phyloP scores from a whole-genome alignment of 352 stramenopile genomes.

The Peronospora belbahrii region DNA sequence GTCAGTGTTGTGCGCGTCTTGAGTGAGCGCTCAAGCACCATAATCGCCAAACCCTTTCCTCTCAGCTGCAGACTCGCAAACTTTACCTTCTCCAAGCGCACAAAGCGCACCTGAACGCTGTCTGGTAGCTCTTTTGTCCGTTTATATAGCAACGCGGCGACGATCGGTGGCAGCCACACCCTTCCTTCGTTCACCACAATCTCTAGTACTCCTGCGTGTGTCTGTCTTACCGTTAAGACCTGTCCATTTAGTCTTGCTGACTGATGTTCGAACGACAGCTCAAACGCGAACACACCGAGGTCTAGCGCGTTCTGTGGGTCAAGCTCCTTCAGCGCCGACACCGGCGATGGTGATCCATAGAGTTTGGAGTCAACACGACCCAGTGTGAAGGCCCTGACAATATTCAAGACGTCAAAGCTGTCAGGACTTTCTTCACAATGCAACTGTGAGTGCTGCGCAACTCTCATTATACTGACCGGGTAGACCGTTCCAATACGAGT shows the following conservation, averaged over 20 bases:
- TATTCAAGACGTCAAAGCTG: constrained; percentile 34
- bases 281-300: constrained; percentile 74
- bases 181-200: constrained; percentile 73
- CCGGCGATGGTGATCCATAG: too few species aligned
- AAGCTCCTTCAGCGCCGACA: constrained; percentile 66
- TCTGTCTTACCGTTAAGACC: constrained; percentile 18
- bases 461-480: too few species aligned
- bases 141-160: constrained; percentile 57
- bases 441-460: too few species aligned
- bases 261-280: constrained; percentile 35
- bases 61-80: constrained; percentile 61
- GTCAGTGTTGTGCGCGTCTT: constrained; percentile 71
- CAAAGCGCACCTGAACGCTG: constrained; percentile 54
- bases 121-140: constrained; percentile 16
- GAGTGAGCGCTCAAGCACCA: constrained; percentile 71
- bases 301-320: constrained; percentile 74
- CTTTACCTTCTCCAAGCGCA: constrained; percentile 63
- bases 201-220: constrained; percentile 70
- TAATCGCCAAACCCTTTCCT: constrained; percentile 63
- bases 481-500: too few species aligned
- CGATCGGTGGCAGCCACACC: constrained; percentile 69
- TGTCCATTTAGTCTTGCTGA: background rate
- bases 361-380: too few species aligned
- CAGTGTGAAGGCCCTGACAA: too few species aligned
- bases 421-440: too few species aligned